These are phyloP conservation scores for Podospora appendiculata DNA, from an alignment of 495 filamentous ascomycete species.

Conservation along the genomic window DNA sequence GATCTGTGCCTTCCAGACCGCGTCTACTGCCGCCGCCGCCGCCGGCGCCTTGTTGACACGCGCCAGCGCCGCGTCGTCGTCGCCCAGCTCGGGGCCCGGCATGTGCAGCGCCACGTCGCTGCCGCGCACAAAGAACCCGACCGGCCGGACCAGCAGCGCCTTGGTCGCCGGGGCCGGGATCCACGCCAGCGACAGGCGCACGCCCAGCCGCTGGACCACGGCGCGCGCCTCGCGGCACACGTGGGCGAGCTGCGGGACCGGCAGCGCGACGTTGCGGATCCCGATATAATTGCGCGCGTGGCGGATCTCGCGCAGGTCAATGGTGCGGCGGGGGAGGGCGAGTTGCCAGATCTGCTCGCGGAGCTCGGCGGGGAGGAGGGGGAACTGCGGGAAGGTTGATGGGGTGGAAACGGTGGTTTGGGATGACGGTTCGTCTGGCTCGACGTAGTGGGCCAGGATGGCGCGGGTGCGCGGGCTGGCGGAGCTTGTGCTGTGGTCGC, in stretches of 20 bases:
- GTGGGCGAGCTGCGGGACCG: background rate
- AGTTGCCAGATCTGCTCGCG: conserved; percentile 6
- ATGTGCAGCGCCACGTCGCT: conserved; percentile 1
- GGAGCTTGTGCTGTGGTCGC: background rate
- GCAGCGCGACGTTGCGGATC: background rate
- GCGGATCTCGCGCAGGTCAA: conserved; percentile 4
- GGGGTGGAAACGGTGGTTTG: background rate
- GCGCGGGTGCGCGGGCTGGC: background rate
- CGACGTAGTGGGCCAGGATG: background rate
- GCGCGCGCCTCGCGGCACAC: conserved; percentile 5
- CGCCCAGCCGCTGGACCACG: conserved; percentile 1
- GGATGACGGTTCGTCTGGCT: background rate
- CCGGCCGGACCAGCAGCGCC: background rate
- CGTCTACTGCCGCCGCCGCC: too few species aligned
- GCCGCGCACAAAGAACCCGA: conserved; percentile 3
- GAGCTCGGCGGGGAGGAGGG: conserved; percentile 5
- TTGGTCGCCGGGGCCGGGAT: background rate
- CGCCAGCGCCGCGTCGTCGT: too few species aligned
- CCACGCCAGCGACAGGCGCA: background rate
- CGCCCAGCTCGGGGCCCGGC: background rate
- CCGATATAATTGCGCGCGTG: background rate
- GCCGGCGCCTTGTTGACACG: too few species aligned
- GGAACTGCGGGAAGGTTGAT: conserved; percentile 3
- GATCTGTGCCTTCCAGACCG: too few species aligned
- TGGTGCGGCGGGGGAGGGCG: conserved; percentile 1